phyloP scores from a whole-genome alignment of 2,329 filamentous ascomycete genomes.

The Pyricularia grisea region DNA sequence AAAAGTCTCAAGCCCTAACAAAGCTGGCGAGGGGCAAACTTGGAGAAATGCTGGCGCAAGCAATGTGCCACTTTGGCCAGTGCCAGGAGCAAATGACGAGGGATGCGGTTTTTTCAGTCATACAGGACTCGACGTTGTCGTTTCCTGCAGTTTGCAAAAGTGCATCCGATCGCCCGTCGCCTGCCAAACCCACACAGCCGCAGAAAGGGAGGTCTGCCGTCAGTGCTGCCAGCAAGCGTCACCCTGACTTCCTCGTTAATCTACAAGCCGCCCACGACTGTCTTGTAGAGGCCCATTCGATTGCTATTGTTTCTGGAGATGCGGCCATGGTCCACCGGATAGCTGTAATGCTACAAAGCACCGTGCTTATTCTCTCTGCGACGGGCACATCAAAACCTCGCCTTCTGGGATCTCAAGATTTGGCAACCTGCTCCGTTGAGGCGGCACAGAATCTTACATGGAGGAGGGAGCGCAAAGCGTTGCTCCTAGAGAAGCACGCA shows the following conservation, averaged over 20 bases:
- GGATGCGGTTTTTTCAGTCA: constrained; percentile 78
- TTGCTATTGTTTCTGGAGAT: constrained; percentile 43
- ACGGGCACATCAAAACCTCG: constrained; percentile 38
- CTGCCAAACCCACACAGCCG: constrained; percentile 24
- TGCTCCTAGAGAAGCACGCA: constrained; percentile 34
- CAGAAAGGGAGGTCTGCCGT: constrained; percentile 16
- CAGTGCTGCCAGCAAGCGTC: constrained; percentile 10
- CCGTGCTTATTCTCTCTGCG: constrained; percentile 56
- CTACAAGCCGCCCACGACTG: constrained; percentile 57
- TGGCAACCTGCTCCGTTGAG: constrained; percentile 57
- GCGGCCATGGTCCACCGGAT: constrained; percentile 53
- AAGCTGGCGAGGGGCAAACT: constrained; percentile 24
- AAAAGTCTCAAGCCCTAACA: constrained; percentile 6
- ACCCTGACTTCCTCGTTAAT: constrained; percentile 45
- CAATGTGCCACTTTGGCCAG: constrained; percentile 58
- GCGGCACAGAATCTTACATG: constrained; percentile 61
- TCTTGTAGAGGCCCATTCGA: constrained; percentile 53
- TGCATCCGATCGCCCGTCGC: constrained; percentile 22
- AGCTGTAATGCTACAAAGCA: constrained; percentile 54
- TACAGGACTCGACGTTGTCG: constrained; percentile 88
- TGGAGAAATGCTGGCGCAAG: constrained; percentile 51
- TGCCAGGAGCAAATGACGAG: constrained; percentile 64
- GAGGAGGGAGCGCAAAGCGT: constrained; percentile 51
- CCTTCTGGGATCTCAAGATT: constrained; percentile 38
- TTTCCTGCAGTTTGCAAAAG: constrained; percentile 58